A percentile compares a stretch with the other conserved stretches of the same genome.
Evolutionary conservation across 2,329 filamentous ascomycete species (phyloP).

Genomic region (Clarireedia homoeocarpa): DNA sequence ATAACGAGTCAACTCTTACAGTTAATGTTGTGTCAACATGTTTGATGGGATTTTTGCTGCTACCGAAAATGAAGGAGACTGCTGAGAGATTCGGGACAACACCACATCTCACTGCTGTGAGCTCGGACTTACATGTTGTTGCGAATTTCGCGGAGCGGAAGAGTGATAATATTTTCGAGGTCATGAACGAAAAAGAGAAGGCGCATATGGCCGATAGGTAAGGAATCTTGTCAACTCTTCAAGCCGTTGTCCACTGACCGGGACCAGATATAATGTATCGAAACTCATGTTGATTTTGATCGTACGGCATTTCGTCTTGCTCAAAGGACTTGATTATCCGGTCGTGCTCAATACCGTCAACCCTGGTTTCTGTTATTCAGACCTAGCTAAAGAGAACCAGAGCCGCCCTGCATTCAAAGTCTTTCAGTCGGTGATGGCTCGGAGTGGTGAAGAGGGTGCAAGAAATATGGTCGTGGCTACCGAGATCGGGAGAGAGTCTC

Average conservation of each 20-base stretch:
- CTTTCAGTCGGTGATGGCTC: slow-evolving; percentile 19
- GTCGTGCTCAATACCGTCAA: slow-evolving; percentile 45
- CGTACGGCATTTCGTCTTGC: slow-evolving; percentile 32
- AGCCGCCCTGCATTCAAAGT: neutral
- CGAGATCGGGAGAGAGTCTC: slow-evolving; percentile 32
- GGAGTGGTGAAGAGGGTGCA: slow-evolving; percentile 40
- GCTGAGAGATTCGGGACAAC: slow-evolving; percentile 11
- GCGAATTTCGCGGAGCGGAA: neutral
- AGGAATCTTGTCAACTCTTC: neutral
- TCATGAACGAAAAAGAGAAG: neutral
- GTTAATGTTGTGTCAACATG: slow-evolving; percentile 42
- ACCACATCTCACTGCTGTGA: slow-evolving; percentile 5
- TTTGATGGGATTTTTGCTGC: slow-evolving; percentile 35
- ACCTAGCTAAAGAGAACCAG: slow-evolving; percentile 33
- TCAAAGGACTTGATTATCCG: slow-evolving; percentile 16
- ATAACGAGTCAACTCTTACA: slow-evolving; percentile 36
- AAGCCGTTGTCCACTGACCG: slow-evolving; percentile 4
- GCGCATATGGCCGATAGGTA: neutral
- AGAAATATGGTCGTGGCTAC: slow-evolving; percentile 35
- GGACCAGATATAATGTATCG: slow-evolving; percentile 33
- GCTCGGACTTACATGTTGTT: slow-evolving; percentile 6
- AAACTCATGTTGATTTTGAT: slow-evolving; percentile 41
- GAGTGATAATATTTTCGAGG: slow-evolving; percentile 1
- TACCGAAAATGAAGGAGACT: slow-evolving; percentile 36
- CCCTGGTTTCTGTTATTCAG: slow-evolving; percentile 44